Conservation (phyloP, 768 basidiomycete species). For the Mycena metata region DNA sequence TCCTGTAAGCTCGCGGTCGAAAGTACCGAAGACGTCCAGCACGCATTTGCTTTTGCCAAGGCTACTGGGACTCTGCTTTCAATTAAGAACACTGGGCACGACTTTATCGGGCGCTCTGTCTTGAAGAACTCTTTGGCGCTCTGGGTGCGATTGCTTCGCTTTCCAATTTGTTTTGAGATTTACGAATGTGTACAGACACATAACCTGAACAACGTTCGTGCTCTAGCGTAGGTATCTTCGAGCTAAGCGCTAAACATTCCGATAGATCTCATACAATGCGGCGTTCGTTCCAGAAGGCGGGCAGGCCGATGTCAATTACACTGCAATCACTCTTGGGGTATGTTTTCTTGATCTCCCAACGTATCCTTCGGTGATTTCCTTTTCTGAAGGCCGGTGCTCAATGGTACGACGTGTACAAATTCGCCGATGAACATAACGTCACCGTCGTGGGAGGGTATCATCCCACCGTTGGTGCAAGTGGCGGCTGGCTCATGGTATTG, state of each 20-base stretch:
- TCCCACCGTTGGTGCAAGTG: slow-evolving; percentile 23
- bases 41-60: slow-evolving; percentile 18
- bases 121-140: slow-evolving; percentile 20
- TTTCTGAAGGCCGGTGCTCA: slow-evolving; percentile 20
- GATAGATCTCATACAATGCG: slow-evolving; percentile 24
- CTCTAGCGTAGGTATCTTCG: slow-evolving; percentile 7
- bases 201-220: slow-evolving; percentile 20
- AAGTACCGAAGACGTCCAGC: slow-evolving; percentile 14
- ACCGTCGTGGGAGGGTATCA: slow-evolving; percentile 22
- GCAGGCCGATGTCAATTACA: slow-evolving; percentile 17
- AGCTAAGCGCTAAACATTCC: slow-evolving; percentile 14
- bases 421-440: slow-evolving; percentile 21
- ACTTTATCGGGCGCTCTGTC: slow-evolving; percentile 22
- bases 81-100: slow-evolving; percentile 31
- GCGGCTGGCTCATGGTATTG: slow-evolving; percentile 24
- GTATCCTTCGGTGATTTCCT: slow-evolving; percentile 6
- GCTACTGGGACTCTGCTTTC: slow-evolving; percentile 18
- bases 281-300: slow-evolving; percentile 24
- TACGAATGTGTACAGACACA: slow-evolving; percentile 23
- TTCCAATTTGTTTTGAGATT: slow-evolving; percentile 6
- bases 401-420: slow-evolving; percentile 23
- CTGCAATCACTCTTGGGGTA: slow-evolving; percentile 26
- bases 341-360: slow-evolving; percentile 7
- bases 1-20: slow-evolving; percentile 22
- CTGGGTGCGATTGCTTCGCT: slow-evolving; percentile 16